Conservation (phyloP, 208 protist genomes). For the Leishmania amazonensis region DNA sequence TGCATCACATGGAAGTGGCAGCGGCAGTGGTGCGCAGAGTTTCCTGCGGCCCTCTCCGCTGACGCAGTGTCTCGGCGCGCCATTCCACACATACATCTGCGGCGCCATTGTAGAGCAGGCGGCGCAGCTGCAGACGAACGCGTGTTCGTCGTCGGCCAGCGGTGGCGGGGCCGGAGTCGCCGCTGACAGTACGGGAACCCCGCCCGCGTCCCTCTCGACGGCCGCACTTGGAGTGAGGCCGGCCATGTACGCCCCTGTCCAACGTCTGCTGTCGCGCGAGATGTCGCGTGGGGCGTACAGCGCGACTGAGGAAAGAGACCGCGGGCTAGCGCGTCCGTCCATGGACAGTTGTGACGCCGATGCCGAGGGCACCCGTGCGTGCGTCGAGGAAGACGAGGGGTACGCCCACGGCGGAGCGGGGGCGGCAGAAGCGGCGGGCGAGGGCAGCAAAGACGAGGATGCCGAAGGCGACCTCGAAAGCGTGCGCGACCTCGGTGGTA, state of each 20-base stretch:
- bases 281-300: neutral
- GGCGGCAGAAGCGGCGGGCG: neutral
- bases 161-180: neutral
- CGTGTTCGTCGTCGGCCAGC: constrained; percentile 1
- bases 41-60: constrained; percentile 32
- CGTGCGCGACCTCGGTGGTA: neutral
- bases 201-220: constrained; percentile 9
- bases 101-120: constrained; percentile 33
- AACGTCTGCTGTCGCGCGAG: constrained; percentile 21
- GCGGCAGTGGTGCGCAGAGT: constrained; percentile 5
- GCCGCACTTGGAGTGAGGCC: constrained; percentile 14
- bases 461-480: neutral
- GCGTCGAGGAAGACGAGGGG: neutral
- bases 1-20: constrained; percentile 7
- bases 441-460: neutral
- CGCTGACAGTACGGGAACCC: neutral
- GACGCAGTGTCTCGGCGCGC: constrained; percentile 17
- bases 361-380: neutral
- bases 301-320: neutral
- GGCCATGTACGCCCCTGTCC: constrained; percentile 22
- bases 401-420: neutral
- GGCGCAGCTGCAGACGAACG: constrained; percentile 19
- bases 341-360: neutral
- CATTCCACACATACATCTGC: constrained; percentile 31
- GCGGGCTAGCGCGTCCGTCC: neutral